Evolutionary conservation across 345 rosid genomes (phyloP), one percentile per base, ranked within the genome.

Genomic region (Clausena lansium): DNA sequence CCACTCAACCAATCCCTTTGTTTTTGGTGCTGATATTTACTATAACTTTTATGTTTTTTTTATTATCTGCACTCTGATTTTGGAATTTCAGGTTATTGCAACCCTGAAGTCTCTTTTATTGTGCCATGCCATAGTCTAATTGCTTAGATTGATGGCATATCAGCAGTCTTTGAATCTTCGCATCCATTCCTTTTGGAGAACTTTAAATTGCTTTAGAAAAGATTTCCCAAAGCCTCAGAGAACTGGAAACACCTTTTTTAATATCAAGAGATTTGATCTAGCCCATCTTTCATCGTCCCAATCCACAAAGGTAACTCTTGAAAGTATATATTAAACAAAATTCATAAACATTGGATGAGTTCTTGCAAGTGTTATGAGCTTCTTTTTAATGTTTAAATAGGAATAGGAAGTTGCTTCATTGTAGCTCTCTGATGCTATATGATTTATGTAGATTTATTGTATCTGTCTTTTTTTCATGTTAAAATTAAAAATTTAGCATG

Each of bases 121-220:
- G 1, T 57, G 50, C 50, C 32, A 24, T 72, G 65, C 33, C 22
- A 15, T 30, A 20, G 69, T 33, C 50, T 2, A 45, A 75, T 33
- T 76, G 76, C 39, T 76, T 72, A 76, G 67, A 41, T 73, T 72
- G 30, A 79, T 79, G 85, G 82, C 85, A 22, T 58, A 47, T 66
- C 62, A 14, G 64, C 85, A 52, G 38, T 82, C 77, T 35, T 71
- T 78, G 77, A 69, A 79, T 79, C 39, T 61, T 38, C 30, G 68
- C 24, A 36, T 28, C 52, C 52, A 39, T 79, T 71, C 78, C 67
- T 76, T 76, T 2, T 76, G 75, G 77, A 67, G 72, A 55, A 79
- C 66, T 83, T 67, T 79, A 67, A 45, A 35, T 76, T 67, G 67
- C 68, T 24, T 72, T 15, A 54, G 71, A 20, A 79, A 79, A 67